Evolutionary conservation across 768 basidiomycete species (phyloP).

Genomic region (Pulveroboletus sp.): DNA sequence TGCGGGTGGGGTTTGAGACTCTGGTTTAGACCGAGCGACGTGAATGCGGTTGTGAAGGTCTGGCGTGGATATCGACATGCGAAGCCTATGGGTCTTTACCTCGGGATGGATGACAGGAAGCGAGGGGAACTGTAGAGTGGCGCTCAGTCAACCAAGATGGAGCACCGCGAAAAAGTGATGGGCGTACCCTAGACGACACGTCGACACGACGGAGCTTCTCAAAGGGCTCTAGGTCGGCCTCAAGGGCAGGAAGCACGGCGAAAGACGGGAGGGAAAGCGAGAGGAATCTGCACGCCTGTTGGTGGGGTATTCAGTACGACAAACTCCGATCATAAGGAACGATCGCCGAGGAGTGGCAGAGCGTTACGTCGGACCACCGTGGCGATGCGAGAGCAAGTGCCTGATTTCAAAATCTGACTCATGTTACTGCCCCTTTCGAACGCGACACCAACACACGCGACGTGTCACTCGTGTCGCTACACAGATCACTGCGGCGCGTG

Average conservation of each 20-base stretch:
- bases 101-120: constrained; percentile 22
- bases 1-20: background rate
- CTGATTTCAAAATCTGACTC: constrained; percentile 11
- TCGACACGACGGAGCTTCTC: constrained; percentile 49
- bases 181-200: constrained; percentile 23
- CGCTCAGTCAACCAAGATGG: background rate
- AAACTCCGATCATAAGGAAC: constrained; percentile 8
- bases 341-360: constrained; percentile 20
- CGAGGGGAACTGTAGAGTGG: constrained; percentile 14
- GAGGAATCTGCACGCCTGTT: constrained; percentile 54
- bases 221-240: constrained; percentile 58
- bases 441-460: no score
- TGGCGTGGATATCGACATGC: constrained; percentile 33
- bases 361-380: background rate
- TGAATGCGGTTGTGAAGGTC: constrained; percentile 26
- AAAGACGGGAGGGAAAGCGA: constrained; percentile 44
- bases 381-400: constrained; percentile 12
- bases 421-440: constrained; percentile 8
- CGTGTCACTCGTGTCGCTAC: no score
- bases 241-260: constrained; percentile 52
- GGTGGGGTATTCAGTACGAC: constrained; percentile 10
- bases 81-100: constrained; percentile 20
- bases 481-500: constrained; percentile 1
- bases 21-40: background rate
- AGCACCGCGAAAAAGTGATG: background rate